Conservation (phyloP, 257 asterid genomes). For the Rauvolfia tetraphylla region DNA sequence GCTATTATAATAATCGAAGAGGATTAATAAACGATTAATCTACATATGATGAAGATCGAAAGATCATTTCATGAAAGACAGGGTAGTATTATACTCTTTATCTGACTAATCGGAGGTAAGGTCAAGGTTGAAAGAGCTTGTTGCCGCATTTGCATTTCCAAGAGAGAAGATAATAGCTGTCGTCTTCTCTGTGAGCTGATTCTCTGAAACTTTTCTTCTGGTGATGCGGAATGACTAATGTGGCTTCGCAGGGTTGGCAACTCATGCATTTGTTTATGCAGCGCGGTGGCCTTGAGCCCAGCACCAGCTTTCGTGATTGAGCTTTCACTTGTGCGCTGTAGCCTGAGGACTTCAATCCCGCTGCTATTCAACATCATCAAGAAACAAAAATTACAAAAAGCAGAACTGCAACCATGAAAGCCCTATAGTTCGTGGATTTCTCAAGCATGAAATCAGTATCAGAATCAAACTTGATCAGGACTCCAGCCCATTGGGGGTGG, state of each 20-base stretch:
- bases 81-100: background rate
- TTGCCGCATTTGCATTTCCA: conserved; percentile 44
- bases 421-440: no score
- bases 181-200: conserved; percentile 21
- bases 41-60: background rate
- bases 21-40: background rate
- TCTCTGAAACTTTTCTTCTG: background rate
- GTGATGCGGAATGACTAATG: conserved; percentile 26
- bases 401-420: background rate
- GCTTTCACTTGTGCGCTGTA: background rate
- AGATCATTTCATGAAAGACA: conserved; percentile 5
- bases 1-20: background rate
- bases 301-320: conserved; percentile 13
- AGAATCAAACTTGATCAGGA: no score
- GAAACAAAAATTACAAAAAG: background rate
- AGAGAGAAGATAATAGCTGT: conserved; percentile 31
- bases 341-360: conserved; percentile 6
- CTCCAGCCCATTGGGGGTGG: no score
- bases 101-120: background rate
- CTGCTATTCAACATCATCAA: background rate
- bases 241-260: conserved; percentile 37
- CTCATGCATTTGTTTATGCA: conserved; percentile 39
- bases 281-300: conserved; percentile 39
- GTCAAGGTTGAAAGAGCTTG: conserved; percentile 36
- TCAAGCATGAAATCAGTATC: no score